These are phyloP conservation scores for Globisporangium alternatum DNA, from an alignment of 352 stramenopile genomes.

Conservation along the genomic window DNA sequence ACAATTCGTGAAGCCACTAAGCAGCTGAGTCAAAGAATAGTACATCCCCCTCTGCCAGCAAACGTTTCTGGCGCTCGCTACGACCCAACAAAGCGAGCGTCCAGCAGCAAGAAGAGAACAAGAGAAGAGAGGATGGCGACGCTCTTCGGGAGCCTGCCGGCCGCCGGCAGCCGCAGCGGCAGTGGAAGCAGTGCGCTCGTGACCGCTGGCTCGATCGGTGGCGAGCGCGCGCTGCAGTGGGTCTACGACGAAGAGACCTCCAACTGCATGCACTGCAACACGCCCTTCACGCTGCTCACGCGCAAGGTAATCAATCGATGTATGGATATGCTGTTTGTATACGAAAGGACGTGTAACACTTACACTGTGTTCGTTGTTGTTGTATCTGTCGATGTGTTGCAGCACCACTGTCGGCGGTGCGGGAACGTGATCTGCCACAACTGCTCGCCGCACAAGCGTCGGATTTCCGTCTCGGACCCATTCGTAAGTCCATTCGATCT, in stretches of 20 bases:
- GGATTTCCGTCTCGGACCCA: conserved; percentile 74
- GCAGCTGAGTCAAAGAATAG: too few relatives aligned
- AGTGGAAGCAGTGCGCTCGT: conserved; percentile 33
- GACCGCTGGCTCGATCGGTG: conserved; percentile 12
- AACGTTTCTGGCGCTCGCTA: neutral
- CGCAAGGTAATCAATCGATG: conserved; percentile 47
- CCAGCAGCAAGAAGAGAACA: neutral
- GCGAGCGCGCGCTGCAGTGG: conserved; percentile 73
- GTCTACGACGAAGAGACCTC: conserved; percentile 81
- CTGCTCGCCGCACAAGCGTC: conserved; percentile 82
- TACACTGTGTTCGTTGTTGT: neutral
- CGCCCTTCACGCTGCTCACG: conserved; percentile 76
- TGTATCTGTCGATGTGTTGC: neutral
- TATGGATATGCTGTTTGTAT: neutral
- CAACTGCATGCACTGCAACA: conserved; percentile 89
- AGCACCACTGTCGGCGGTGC: conserved; percentile 83
- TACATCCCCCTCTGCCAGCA: neutral
- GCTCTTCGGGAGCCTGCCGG: conserved; percentile 68
- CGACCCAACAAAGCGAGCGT: neutral
- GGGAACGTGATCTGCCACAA: conserved; percentile 87
- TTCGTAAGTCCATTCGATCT: conserved; percentile 49
- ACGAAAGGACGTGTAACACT: neutral
- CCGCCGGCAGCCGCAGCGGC: conserved; percentile 34
- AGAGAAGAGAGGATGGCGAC: conserved; percentile 42
- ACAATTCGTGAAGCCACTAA: too few relatives aligned